These are phyloP conservation scores for Madurella mycetomatis DNA, from an alignment of 2,329 filamentous ascomycete genomes.

Conservation along the genomic window DNA sequence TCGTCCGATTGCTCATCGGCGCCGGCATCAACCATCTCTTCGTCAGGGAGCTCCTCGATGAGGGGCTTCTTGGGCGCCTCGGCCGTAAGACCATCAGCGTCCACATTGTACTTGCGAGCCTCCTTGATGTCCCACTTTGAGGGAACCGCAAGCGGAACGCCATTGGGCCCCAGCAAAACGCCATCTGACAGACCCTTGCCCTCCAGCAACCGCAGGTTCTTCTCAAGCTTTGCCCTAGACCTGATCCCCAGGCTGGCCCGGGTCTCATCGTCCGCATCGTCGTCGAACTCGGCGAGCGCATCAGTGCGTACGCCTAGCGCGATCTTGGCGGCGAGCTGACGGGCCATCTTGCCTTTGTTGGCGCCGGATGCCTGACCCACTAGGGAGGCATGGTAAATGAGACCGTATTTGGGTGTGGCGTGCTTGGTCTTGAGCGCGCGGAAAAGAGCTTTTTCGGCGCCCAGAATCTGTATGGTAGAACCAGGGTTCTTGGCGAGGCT, in stretches of 20 bases:
- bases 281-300: constrained; percentile 74
- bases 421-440: constrained; percentile 98
- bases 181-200: constrained; percentile 83
- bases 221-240: constrained; percentile 69
- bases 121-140: constrained; percentile 91
- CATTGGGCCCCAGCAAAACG: constrained; percentile 69
- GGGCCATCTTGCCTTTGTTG: constrained; percentile 99
- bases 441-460: constrained; percentile 98
- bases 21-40: constrained; percentile 30
- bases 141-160: constrained; percentile 52
- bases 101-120: constrained; percentile 87
- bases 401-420: constrained; percentile 96
- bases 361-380: constrained; percentile 95
- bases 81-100: constrained; percentile 78
- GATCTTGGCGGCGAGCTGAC: constrained; percentile 90
- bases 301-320: constrained; percentile 91
- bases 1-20: constrained; percentile 14
- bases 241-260: constrained; percentile 74
- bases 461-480: constrained; percentile 95
- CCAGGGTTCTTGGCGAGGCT: constrained; percentile 92
- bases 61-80: constrained; percentile 51
- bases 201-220: constrained; percentile 72
- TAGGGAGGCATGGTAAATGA: constrained; percentile 87
- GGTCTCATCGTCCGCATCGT: constrained; percentile 79
- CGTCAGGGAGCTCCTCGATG: constrained; percentile 41